phyloP scores from a whole-genome alignment of 2,329 filamentous ascomycete species.

The Scedosporium dehoogii region DNA sequence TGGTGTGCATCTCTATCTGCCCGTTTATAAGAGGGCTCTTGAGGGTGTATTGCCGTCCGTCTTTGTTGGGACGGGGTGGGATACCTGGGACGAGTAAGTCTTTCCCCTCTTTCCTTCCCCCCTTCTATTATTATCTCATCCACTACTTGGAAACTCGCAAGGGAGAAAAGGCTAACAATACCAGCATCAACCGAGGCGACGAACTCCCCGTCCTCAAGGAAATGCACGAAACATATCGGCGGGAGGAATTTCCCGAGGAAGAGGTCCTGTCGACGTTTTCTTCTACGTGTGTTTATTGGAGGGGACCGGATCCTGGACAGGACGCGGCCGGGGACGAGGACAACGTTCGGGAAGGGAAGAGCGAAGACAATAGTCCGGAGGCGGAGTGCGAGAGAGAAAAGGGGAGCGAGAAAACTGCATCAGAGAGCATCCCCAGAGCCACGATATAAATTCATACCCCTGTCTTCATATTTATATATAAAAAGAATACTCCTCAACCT shows the following conservation, averaged over 20 bases:
- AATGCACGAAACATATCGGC: conserved; percentile 21
- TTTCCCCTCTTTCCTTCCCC: not conserved
- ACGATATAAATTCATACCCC: no score
- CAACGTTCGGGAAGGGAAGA: not conserved
- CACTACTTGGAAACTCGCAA: conserved; percentile 6
- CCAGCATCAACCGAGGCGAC: conserved; percentile 8
- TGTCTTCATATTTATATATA: no score
- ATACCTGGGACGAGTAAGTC: conserved; percentile 40
- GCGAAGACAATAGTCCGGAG: not conserved
- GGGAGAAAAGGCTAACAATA: not conserved
- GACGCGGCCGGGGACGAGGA: not conserved
- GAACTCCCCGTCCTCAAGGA: conserved; percentile 22
- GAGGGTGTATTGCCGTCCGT: conserved; percentile 34
- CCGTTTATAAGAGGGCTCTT: conserved; percentile 43
- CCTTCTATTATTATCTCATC: no score
- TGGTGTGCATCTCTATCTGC: conserved; percentile 50
- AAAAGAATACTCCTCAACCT: no score
- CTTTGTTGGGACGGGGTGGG: conserved; percentile 46
- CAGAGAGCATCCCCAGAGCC: no score
- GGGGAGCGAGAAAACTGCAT: no score
- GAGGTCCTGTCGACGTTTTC: conserved; percentile 28
- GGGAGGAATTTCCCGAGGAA: conserved; percentile 27
- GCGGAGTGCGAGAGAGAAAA: no score
- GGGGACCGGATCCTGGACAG: not conserved
- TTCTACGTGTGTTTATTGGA: conserved; percentile 31